phyloP scores from a whole-genome alignment of 148 eudicot species.

The Amaranthus palmeri region DNA sequence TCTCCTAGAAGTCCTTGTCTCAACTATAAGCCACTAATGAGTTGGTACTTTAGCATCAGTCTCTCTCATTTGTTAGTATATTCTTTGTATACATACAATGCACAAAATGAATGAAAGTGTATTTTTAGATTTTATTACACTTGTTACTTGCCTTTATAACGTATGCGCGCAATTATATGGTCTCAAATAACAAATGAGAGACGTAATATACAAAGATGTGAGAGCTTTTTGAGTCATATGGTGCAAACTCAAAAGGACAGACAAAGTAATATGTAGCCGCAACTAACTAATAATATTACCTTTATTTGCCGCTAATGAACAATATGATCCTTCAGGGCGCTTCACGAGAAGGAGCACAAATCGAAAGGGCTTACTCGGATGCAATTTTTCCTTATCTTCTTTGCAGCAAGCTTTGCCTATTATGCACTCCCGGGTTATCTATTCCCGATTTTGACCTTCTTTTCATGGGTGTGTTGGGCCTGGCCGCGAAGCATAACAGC shows the following conservation, averaged over 20 bases:
- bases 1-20: background rate
- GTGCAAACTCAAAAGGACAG: too few species aligned
- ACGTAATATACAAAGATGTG: too few species aligned
- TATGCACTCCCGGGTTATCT: conserved; percentile 93
- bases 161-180: background rate
- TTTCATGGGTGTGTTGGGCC: conserved; percentile 98
- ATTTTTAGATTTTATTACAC: background rate
- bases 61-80: background rate
- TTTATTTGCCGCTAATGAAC: background rate
- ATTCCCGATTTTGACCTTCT: conserved; percentile 81
- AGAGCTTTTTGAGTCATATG: too few species aligned
- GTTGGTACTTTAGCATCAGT: background rate
- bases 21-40: background rate
- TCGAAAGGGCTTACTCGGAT: conserved; percentile 74
- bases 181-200: background rate
- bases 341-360: conserved; percentile 80
- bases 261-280: background rate
- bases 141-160: background rate
- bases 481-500: conserved; percentile 93
- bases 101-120: background rate
- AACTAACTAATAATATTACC: background rate
- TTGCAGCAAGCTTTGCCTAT: conserved; percentile 73
- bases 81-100: conserved; percentile 2
- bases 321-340: conserved; percentile 59
- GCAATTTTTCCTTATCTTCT: conserved; percentile 75